Percentiles rank a stretch among this genome's conserved stretches.
Conservation (phyloP, 441 rosid genomes). For the Syzygium malaccense region DNA sequence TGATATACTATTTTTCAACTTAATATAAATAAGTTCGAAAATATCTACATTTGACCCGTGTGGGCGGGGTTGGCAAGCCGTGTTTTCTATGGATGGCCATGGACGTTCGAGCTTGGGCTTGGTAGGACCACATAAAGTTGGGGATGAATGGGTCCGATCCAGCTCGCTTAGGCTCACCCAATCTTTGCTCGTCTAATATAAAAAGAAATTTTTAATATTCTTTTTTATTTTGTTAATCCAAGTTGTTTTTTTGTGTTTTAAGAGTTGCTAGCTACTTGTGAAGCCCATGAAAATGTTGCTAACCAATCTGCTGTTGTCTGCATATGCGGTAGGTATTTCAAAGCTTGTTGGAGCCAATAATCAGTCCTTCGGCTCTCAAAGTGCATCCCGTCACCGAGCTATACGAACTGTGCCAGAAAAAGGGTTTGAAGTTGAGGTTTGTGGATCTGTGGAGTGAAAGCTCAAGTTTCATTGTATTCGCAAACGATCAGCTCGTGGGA, state of each 20-base stretch:
- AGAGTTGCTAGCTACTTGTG: background rate
- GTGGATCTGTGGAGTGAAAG: constrained; percentile 43
- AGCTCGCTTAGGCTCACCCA: background rate
- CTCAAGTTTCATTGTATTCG: constrained; percentile 18
- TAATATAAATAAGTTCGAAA: background rate
- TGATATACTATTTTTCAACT: background rate
- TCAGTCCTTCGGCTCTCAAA: constrained; percentile 20
- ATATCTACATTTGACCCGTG: background rate
- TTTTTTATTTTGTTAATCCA: background rate
- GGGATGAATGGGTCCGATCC: fast-evolving
- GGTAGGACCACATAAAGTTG: background rate
- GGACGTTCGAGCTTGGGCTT: background rate
- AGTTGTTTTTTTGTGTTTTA: background rate
- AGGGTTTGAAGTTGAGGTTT: constrained; percentile 31
- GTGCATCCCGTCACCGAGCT: constrained; percentile 41
- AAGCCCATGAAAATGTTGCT: background rate
- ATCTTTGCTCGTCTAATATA: background rate
- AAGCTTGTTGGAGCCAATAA: constrained; percentile 51
- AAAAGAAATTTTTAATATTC: too few species aligned
- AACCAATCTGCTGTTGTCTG: background rate
- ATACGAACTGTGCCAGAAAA: constrained; percentile 49
- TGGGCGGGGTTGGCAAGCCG: background rate
- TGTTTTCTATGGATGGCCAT: background rate
- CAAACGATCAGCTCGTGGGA: constrained; percentile 31
- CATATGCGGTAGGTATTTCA: constrained; percentile 28